Percentiles rank a stretch among this genome's conserved stretches.
phyloP scores from a whole-genome alignment of 257 asterid species.

The Capsicum baccatum region DNA sequence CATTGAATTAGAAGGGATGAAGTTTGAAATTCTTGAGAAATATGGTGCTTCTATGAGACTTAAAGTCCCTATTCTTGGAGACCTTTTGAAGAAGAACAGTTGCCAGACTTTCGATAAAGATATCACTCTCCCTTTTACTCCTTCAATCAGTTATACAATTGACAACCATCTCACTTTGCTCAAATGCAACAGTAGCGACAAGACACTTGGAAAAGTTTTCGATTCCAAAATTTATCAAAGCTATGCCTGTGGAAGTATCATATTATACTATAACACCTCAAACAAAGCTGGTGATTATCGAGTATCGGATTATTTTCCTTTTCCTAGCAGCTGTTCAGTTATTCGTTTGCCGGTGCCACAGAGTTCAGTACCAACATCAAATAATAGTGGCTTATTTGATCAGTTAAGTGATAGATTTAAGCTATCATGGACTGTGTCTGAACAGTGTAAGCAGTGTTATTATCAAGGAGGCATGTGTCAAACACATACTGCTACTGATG shows the following conservation, averaged over 20 bases:
- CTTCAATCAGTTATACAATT: background rate
- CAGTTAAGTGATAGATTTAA: too few species aligned
- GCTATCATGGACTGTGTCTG: too few species aligned
- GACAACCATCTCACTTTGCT: background rate
- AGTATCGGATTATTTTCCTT: background rate
- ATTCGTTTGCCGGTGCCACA: background rate
- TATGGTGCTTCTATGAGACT: background rate
- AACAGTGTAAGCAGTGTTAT: too few species aligned
- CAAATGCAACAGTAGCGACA: slow-evolving; percentile 9
- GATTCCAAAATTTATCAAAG: background rate
- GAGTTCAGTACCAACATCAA: background rate
- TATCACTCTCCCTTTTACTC: background rate
- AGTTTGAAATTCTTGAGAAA: background rate
- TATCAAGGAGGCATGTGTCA: too few species aligned
- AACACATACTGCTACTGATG: too few species aligned
- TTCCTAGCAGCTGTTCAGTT: slow-evolving; percentile 8
- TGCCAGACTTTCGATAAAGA: slow-evolving; percentile 14
- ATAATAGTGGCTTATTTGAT: background rate
- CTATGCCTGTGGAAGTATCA: background rate
- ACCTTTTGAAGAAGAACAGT: background rate
- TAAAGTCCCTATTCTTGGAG: background rate
- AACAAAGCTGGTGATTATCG: too few species aligned
- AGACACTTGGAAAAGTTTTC: background rate
- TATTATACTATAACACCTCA: background rate
- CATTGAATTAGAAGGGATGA: too few species aligned